These are phyloP conservation scores for Casuarina cunninghamiana DNA, from an alignment of 306 rosid species.

Conservation along the genomic window DNA sequence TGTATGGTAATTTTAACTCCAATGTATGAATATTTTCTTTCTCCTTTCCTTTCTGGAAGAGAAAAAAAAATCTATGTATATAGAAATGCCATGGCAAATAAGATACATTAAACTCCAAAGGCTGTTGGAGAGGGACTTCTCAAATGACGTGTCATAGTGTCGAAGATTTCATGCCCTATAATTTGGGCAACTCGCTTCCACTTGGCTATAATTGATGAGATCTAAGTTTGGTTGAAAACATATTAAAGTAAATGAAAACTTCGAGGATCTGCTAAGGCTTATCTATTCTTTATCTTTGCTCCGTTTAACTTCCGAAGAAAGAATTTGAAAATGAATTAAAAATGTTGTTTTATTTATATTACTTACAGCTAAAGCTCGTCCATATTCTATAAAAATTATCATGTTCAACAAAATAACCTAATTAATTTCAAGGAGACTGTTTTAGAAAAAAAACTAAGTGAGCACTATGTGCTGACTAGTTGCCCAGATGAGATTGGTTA, in stretches of 20 bases:
- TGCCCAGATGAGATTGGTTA: conserved; percentile 26
- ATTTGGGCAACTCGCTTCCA: conserved; percentile 4
- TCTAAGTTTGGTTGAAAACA: no score
- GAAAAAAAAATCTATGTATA: no score
- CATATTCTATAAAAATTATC: no score
- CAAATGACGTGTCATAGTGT: neutral
- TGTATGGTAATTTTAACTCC: no score
- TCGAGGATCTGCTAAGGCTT: neutral
- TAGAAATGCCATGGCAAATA: no score
- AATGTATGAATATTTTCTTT: no score
- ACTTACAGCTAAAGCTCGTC: no score
- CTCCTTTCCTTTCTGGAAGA: no score
- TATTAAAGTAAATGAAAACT: neutral
- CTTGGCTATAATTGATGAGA: neutral
- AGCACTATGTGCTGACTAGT: conserved; percentile 31
- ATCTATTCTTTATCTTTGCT: neutral
- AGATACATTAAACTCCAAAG: no score
- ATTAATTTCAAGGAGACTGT: neutral
- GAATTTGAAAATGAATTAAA: no score
- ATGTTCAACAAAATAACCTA: neutral
- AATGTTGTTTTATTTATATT: no score
- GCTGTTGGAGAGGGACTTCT: neutral
- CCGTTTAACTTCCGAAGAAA: no score
- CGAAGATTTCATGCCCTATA: conserved; percentile 6
- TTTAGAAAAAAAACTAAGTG: conserved; percentile 1